These are phyloP conservation scores for Penicillium alfredii DNA, from an alignment of 495 filamentous ascomycete genomes.

Conservation along the genomic window DNA sequence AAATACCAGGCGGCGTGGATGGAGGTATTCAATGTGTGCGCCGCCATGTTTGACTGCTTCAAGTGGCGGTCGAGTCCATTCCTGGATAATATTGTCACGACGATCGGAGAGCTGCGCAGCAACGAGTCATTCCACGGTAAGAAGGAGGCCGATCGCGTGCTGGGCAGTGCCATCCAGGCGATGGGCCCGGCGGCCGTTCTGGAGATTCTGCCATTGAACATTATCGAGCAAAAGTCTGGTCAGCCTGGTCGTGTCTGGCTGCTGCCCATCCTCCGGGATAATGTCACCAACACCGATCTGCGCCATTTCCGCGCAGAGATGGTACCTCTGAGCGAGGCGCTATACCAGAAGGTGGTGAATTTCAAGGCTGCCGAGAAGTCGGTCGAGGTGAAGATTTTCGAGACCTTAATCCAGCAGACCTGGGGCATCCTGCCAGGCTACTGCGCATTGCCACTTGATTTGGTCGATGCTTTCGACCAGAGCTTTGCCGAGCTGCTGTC, in stretches of 20 bases:
- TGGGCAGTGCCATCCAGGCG: constrained; percentile 76
- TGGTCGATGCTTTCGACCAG: constrained; percentile 74
- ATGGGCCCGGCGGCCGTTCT: constrained; percentile 85
- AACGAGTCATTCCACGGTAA: constrained; percentile 90
- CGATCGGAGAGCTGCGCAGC: constrained; percentile 77
- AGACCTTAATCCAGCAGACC: constrained; percentile 90
- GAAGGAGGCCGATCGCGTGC: constrained; percentile 85
- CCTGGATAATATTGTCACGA: constrained; percentile 64
- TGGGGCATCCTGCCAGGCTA: constrained; percentile 95
- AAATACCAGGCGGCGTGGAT: constrained; percentile 93
- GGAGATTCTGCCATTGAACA: constrained; percentile 75
- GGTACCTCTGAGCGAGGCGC: constrained; percentile 78
- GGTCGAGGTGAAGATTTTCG: constrained; percentile 94
- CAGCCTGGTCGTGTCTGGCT: constrained; percentile 90
- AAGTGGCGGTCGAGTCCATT: constrained; percentile 77
- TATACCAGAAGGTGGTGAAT: constrained; percentile 84
- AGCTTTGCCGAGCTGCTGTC: constrained; percentile 85
- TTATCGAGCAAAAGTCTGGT: constrained; percentile 65
- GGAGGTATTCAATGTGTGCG: constrained; percentile 87
- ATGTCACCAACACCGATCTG: constrained; percentile 77
- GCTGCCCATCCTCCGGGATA: constrained; percentile 80
- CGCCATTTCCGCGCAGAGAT: constrained; percentile 79
- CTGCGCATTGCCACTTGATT: constrained; percentile 82
- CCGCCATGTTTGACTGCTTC: constrained; percentile 80
- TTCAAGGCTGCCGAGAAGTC: constrained; percentile 74